These are phyloP conservation scores for Rhododendron mucronatum DNA, from an alignment of 148 eudicot genomes.

Conservation along the genomic window DNA sequence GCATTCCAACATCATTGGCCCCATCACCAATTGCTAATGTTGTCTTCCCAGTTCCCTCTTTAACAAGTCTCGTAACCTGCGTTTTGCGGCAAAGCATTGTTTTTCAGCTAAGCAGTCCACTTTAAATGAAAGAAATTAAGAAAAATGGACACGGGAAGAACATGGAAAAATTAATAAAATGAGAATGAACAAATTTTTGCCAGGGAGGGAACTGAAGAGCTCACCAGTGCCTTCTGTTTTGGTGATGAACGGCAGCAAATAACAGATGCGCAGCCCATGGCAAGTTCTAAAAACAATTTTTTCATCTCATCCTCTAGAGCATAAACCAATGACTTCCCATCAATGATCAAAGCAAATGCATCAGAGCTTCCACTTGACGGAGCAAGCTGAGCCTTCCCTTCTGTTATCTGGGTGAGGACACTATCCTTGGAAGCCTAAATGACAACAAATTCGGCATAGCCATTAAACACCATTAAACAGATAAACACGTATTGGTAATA, in stretches of 20 bases:
- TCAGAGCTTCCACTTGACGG: conserved; percentile 35
- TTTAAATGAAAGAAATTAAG: not conserved
- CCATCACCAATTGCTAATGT: conserved; percentile 72
- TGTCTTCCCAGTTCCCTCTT: conserved; percentile 43
- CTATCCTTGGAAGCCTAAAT: conserved; percentile 61
- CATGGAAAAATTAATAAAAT: not conserved
- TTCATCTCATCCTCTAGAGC: conserved; percentile 72
- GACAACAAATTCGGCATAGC: not conserved
- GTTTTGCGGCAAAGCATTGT: not conserved
- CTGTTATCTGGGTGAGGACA: conserved; percentile 55
- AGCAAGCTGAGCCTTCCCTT: conserved; percentile 43
- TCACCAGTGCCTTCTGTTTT: conserved; percentile 90
- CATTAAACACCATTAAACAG: not conserved
- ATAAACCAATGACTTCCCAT: conserved; percentile 80
- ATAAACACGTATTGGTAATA: not conserved
- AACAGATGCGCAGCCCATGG: conserved; percentile 78
- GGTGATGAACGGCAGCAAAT: conserved; percentile 97
- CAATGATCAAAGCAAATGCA: conserved; percentile 81
- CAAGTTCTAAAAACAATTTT: conserved; percentile 60
- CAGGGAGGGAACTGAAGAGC: conserved; percentile 10
- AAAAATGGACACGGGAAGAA: not conserved
- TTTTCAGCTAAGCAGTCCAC: not conserved
- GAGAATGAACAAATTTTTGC: not conserved
- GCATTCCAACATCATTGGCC: conserved; percentile 78
- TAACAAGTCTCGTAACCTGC: conserved; percentile 67